Percentiles rank a stretch among this genome's conserved stretches.
These are phyloP conservation scores for Jacaranda mimosifolia DNA, from an alignment of 257 asterid genomes.

Conservation along the genomic window DNA sequence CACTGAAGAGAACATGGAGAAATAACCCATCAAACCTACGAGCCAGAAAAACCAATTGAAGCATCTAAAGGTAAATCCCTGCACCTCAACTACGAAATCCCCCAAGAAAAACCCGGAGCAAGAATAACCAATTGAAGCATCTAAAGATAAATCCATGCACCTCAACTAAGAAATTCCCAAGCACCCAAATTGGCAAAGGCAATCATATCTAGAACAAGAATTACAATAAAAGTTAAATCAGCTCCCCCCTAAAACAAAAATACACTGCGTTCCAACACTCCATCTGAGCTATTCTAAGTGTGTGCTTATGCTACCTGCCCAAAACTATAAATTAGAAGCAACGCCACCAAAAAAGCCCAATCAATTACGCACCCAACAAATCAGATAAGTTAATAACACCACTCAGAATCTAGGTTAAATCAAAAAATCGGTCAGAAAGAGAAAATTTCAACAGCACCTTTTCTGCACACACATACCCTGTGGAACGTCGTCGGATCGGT, in stretches of 20 bases:
- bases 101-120: too few species aligned
- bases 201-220: neutral
- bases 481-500: constrained; percentile 76
- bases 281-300: neutral
- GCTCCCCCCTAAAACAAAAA: neutral
- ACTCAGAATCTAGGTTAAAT: neutral
- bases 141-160: too few species aligned
- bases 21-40: too few species aligned
- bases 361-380: neutral
- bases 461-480: constrained; percentile 45
- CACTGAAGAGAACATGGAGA: too few species aligned
- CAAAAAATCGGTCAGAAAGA: neutral
- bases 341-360: neutral
- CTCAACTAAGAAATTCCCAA: neutral
- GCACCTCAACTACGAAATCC: too few species aligned
- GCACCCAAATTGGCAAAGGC: neutral
- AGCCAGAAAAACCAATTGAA: too few species aligned
- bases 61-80: too few species aligned
- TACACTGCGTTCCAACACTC: neutral
- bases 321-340: neutral
- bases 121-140: too few species aligned
- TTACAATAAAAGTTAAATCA: neutral
- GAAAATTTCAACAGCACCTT: neutral
- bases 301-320: neutral
- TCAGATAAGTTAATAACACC: neutral